Conservation (phyloP, 2,329 filamentous ascomycete genomes). For the Colletotrichum sp. region DNA sequence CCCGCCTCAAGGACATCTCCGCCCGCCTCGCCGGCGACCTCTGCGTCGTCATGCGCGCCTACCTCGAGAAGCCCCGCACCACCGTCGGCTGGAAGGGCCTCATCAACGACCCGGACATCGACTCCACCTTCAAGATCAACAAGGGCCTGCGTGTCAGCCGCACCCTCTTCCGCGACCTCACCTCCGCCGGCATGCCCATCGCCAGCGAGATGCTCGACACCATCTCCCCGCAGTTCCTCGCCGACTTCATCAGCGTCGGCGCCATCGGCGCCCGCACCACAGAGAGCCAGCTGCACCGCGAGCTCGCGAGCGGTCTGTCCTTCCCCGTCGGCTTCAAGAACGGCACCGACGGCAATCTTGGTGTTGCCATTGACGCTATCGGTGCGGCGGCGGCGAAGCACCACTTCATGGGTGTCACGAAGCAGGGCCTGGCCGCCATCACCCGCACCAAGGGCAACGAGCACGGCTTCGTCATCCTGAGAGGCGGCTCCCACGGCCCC, state of each 20-base stretch:
- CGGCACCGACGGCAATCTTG: constrained; percentile 90
- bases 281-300: constrained; percentile 94
- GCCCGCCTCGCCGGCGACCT: constrained; percentile 84
- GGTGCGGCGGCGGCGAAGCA: constrained; percentile 85
- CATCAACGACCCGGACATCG: constrained; percentile 98
- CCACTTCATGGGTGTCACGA: constrained; percentile 98
- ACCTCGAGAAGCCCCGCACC: constrained; percentile 97
- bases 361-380: constrained; percentile 94
- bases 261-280: constrained; percentile 96
- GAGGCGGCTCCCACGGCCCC: constrained; percentile 88
- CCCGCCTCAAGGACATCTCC: constrained; percentile 76
- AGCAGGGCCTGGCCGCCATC: constrained; percentile 94
- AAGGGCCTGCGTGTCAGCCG: constrained; percentile 93
- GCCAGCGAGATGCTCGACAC: constrained; percentile 99
- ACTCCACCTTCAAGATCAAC: constrained; percentile 98
- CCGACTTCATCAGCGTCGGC: constrained; percentile 93
- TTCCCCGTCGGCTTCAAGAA: constrained; percentile 99
- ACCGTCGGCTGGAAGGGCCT: constrained; percentile 99
- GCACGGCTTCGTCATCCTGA: constrained; percentile 95
- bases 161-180: constrained; percentile 92
- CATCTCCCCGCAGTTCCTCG: constrained; percentile 96
- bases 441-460: constrained; percentile 93
- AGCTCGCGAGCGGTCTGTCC: constrained; percentile 91
- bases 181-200: constrained; percentile 87
- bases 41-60: constrained; percentile 95